A percentile compares a stretch with the other conserved stretches of the same genome.
phyloP scores from a whole-genome alignment of 768 basidiomycete species.

The Agrocybe chaxingu region DNA sequence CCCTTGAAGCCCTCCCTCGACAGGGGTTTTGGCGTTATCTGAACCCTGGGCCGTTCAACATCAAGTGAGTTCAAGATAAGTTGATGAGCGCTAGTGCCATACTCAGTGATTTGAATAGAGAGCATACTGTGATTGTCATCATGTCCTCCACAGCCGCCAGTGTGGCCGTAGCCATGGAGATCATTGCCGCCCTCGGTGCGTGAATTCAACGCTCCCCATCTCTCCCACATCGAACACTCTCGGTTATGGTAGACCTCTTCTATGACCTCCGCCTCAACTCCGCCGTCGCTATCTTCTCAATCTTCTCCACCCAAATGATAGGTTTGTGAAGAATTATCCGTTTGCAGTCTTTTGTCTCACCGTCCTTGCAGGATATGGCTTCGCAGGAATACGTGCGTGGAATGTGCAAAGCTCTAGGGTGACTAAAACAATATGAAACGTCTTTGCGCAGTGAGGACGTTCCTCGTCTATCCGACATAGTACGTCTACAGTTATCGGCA shows the following conservation, averaged over 20 bases:
- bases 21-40: conserved; percentile 42
- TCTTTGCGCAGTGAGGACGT: conserved; percentile 34
- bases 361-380: conserved; percentile 13
- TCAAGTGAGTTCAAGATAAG: conserved; percentile 32
- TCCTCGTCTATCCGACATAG: conserved; percentile 54
- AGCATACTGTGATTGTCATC: conserved; percentile 53
- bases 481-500: conserved; percentile 15
- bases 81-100: neutral
- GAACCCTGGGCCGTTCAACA: conserved; percentile 59
- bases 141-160: conserved; percentile 54
- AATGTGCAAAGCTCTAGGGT: neutral
- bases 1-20: conserved; percentile 32
- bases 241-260: conserved; percentile 40
- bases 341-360: neutral
- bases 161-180: conserved; percentile 49
- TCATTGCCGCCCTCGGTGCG: conserved; percentile 48
- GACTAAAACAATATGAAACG: neutral
- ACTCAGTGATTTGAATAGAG: conserved; percentile 17
- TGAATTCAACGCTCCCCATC: neutral
- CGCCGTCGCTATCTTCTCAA: conserved; percentile 52
- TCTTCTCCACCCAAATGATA: conserved; percentile 45
- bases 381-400: conserved; percentile 19
- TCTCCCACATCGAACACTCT: neutral
- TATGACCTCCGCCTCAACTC: conserved; percentile 47
- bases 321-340: conserved; percentile 19